Base-by-base conservation (phyloP, 352 stramenopile genomes). In the Phytophthora pisi region DNA sequence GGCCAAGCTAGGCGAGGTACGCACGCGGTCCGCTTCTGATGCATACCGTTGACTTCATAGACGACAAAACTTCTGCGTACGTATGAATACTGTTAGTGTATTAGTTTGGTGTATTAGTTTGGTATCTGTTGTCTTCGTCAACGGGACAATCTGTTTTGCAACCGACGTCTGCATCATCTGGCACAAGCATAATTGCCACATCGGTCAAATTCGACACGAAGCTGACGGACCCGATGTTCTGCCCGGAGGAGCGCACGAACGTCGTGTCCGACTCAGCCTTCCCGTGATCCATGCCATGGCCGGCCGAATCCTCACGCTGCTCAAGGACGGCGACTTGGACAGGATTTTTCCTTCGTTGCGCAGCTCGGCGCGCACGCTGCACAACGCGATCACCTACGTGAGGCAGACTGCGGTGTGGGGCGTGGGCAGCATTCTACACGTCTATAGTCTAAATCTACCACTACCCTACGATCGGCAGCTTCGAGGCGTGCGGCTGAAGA, bases 31-130 rank as follows among this genome's bases (percentile, higher is more conserved):
- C 38, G 38, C 38, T 43, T 43, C 38, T 43, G 11, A 43, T 18
- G 10, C 38, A 43, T 43, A 43, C 38, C 3, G 18, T 43, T 18
- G 38, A 11, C 38, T 43, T 43, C 38, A 43, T 43, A n/a, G 38
- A 43, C 38, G 38, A 11, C 38, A 43, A 43, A 18, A 18, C 38
- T n/a, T 43, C 38, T 11, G 38, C 38, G 38, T 16, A 43, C 5
- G 38, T 43, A 43, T 18, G 38, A 43, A 28, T 11, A 18, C 38
- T 43, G 38, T 43, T 18, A n/a, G 15, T 43, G 38, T 43, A 43
- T n/a, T 43, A 43, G 38, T 43, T 43, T 43, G 38, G 11, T 43
- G 38, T 43, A 43, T n/a, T 43, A 43, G 38, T 43, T 43, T 43
- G 38, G 11, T 43, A 43, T 40, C 34, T 2, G 34, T 9, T 13